A percentile compares a stretch with the other conserved stretches of the same genome.
Evolutionary conservation across 805 yeast genomes (phyloP).

Genomic region (Pachysolen tannophilus): DNA sequence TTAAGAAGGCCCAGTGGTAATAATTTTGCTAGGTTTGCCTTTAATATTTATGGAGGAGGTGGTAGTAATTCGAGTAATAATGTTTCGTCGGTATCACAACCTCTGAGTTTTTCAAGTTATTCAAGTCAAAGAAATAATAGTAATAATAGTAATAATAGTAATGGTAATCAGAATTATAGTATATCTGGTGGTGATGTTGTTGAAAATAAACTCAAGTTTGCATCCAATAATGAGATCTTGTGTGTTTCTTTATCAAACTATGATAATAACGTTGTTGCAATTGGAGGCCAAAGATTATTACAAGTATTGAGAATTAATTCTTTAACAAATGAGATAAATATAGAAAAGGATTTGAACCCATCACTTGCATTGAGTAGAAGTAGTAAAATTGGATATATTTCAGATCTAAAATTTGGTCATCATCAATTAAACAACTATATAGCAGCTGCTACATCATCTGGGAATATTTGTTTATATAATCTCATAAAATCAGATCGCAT

Average conservation of each 20-base stretch:
- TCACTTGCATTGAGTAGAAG: slow-evolving; percentile 21
- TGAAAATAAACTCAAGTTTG: slow-evolving; percentile 19
- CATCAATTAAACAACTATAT: slow-evolving; percentile 27
- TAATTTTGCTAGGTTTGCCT: slow-evolving; percentile 47
- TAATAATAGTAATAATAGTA: slow-evolving; percentile 12
- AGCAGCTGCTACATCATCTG: slow-evolving; percentile 39
- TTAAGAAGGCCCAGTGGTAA: slow-evolving; percentile 21
- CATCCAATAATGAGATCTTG: slow-evolving; percentile 24
- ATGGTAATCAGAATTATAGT: slow-evolving; percentile 17
- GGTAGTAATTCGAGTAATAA: slow-evolving; percentile 9
- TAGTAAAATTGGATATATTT: slow-evolving; percentile 29
- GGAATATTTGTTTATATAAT: slow-evolving; percentile 31
- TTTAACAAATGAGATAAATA: slow-evolving; percentile 16
- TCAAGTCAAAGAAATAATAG: slow-evolving; percentile 8
- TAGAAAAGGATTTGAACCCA: slow-evolving; percentile 27
- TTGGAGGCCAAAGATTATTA: slow-evolving; percentile 34
- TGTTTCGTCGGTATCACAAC: slow-evolving; percentile 5
- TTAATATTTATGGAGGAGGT: slow-evolving; percentile 45
- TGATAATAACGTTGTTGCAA: slow-evolving; percentile 25
- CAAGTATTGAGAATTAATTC: slow-evolving; percentile 29
- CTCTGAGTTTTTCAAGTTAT: slow-evolving; percentile 11
- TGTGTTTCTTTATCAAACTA: slow-evolving; percentile 25
- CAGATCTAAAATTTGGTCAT: slow-evolving; percentile 36
- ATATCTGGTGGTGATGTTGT: slow-evolving; percentile 16
- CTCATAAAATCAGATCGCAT: slow-evolving; percentile 21